Base-by-base conservation (phyloP, 1,284 basidiomycete genomes). In the Leccinum pachyderme region DNA sequence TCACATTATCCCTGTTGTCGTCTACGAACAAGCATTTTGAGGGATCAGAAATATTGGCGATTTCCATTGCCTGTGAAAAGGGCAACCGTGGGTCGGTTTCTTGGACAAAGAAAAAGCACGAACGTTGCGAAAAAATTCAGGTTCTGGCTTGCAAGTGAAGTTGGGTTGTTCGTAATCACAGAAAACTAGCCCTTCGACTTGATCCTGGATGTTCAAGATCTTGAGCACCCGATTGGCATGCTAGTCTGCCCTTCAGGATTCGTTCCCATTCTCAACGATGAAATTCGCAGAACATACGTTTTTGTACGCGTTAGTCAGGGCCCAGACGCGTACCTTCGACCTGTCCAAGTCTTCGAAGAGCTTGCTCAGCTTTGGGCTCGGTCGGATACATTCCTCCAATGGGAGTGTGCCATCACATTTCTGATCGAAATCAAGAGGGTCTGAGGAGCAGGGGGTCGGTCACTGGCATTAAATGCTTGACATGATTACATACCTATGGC, bases 371-470 rank as follows among this genome's bases (percentile, higher is more conserved):
- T 67, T 66, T 7, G 83, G 81, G 64, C 89, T 78, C 12, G 87
- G 90, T 29, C 78, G 76, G 59, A 95, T 84, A 74, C 91, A 86
- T 1, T 87, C 78, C 64, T 95, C 93, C 9, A 95, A 77, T 4
- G 93, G 93, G 13, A 95, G 76, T 13, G 89, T 83, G 5, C 87
- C 87, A 62, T 95, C 93, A 70, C 91, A 95, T 71, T 89, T 85
- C 53, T 73, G 75, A 73, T 95, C 90, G 68, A 94, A 95, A 67
- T 95, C 93, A 53, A 95, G 71, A 7, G 91, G 88, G 70, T 95
- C 93, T 90, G 58, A 41, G 35, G 45, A 47, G 47, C 46, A 12
- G 7, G 27, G 13, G 44, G 37, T 49, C 31, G 27, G 25, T 64
- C 32, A 43, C 11, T 25, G 32, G 24, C 8, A 12, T 11, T 15